phyloP scores from a whole-genome alignment of 140 eudicot species.

The Oenanthe javanica region DNA sequence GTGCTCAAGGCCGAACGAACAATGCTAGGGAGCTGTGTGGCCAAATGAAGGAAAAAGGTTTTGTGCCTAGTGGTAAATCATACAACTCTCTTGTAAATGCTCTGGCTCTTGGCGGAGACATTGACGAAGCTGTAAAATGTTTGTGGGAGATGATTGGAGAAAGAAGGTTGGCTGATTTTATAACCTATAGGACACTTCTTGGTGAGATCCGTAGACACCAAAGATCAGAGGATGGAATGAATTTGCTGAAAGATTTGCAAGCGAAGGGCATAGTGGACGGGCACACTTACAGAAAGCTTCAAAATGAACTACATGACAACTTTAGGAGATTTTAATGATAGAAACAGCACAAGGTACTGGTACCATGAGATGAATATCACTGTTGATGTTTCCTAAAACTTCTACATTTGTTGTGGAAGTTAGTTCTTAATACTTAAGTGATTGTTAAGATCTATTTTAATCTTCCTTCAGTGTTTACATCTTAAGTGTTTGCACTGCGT shows the following conservation, averaged over 20 bases:
- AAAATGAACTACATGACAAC: slow-evolving; percentile 35
- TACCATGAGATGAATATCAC: neutral
- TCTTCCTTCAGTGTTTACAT: neutral
- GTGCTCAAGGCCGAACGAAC: slow-evolving; percentile 77
- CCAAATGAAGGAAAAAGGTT: slow-evolving; percentile 69
- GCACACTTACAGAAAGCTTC: slow-evolving; percentile 37
- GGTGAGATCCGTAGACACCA: slow-evolving; percentile 52
- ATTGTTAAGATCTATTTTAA: neutral
- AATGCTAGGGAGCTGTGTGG: slow-evolving; percentile 69
- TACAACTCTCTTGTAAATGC: slow-evolving; percentile 81
- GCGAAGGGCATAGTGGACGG: slow-evolving; percentile 48
- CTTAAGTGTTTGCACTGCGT: neutral
- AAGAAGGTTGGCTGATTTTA: slow-evolving; percentile 43
- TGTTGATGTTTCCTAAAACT: neutral
- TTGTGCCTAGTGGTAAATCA: slow-evolving; percentile 68
- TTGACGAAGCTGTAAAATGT: slow-evolving; percentile 49
- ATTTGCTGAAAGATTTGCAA: slow-evolving; percentile 42
- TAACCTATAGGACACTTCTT: slow-evolving; percentile 59
- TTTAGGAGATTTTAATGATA: slow-evolving; percentile 16
- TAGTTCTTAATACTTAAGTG: neutral
- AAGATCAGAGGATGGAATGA: slow-evolving; percentile 40
- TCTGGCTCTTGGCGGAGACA: slow-evolving; percentile 68
- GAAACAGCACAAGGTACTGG: slow-evolving; percentile 4
- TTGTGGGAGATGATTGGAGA: slow-evolving; percentile 74
- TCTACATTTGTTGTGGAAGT: neutral